A percentile compares a stretch with the other conserved stretches of the same genome.
Evolutionary conservation across 73 alveolate genomes (phyloP).

Genomic region (Breviolum minutum): DNA sequence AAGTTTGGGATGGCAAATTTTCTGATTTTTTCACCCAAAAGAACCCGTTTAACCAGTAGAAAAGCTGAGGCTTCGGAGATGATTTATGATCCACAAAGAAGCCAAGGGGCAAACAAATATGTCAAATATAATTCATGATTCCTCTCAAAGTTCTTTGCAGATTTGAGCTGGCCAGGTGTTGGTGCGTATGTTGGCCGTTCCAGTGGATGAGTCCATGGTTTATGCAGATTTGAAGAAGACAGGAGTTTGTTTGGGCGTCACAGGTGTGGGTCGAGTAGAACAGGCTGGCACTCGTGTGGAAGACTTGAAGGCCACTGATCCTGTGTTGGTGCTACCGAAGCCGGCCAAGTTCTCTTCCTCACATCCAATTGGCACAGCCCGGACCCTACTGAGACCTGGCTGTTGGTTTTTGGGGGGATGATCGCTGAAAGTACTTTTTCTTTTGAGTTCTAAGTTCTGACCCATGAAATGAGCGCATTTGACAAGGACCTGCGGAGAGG

Average conservation of each 20-base stretch:
- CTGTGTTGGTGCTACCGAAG: conserved; percentile 88
- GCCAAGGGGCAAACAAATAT: no score
- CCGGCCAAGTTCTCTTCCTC: conserved; percentile 84
- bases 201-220: conserved; percentile 86
- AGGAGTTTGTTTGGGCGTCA: conserved; percentile 82
- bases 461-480: not conserved
- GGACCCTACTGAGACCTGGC: conserved; percentile 41
- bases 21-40: not conserved
- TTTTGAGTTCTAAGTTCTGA: not conserved
- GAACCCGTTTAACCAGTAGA: no score
- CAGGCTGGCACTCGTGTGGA: conserved; percentile 91
- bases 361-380: conserved; percentile 85
- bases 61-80: no score
- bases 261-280: conserved; percentile 92
- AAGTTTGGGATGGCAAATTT: not conserved
- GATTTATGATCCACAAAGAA: no score
- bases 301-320: conserved; percentile 71
- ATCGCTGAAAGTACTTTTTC: not conserved
- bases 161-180: conserved; percentile 15
- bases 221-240: conserved; percentile 90
- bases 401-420: not conserved
- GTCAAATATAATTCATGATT: no score
- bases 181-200: conserved; percentile 92
- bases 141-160: no score
- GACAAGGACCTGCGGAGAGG: conserved; percentile 78